A percentile compares a stretch with the other conserved stretches of the same genome.
These are phyloP conservation scores for Lyophyllum shimeji DNA, from an alignment of 768 basidiomycete species.

Conservation along the genomic window DNA sequence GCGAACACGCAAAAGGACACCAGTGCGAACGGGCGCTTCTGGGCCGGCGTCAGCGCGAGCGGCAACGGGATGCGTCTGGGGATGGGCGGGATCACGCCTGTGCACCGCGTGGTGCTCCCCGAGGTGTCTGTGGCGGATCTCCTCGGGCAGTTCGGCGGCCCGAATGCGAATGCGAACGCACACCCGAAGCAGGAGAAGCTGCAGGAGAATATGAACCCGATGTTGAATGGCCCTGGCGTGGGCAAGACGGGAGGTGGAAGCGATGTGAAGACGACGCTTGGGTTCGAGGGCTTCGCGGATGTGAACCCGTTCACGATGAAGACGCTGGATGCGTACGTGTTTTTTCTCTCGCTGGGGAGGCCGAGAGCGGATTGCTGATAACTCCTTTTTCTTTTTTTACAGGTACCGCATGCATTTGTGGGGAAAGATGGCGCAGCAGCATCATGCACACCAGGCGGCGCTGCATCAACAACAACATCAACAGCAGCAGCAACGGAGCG, in stretches of 20 bases:
- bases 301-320: slow-evolving; percentile 85
- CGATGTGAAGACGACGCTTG: slow-evolving; percentile 21
- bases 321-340: slow-evolving; percentile 72
- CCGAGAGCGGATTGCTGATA: background rate
- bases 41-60: slow-evolving; percentile 66
- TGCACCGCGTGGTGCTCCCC: slow-evolving; percentile 82
- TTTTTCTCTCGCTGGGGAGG: background rate
- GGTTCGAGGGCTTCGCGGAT: slow-evolving; percentile 80
- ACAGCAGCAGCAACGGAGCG: slow-evolving; percentile 25
- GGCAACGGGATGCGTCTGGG: slow-evolving; percentile 19
- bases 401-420: slow-evolving; percentile 90
- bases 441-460: slow-evolving; percentile 38
- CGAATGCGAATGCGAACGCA: slow-evolving; percentile 1
- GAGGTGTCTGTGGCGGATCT: slow-evolving; percentile 40
- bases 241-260: too few species aligned
- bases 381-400: slow-evolving; percentile 7
- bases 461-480: slow-evolving; percentile 29
- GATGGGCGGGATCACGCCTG: slow-evolving; percentile 72
- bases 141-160: slow-evolving; percentile 17
- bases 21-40: slow-evolving; percentile 57
- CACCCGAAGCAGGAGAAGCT: slow-evolving; percentile 26
- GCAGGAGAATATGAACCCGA: slow-evolving; percentile 82
- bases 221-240: slow-evolving; percentile 47
- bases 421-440: slow-evolving; percentile 86
- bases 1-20: slow-evolving; percentile 80